Evolutionary conservation across 2,329 filamentous ascomycete species (phyloP).

Genomic region (Catunica adiposa): DNA sequence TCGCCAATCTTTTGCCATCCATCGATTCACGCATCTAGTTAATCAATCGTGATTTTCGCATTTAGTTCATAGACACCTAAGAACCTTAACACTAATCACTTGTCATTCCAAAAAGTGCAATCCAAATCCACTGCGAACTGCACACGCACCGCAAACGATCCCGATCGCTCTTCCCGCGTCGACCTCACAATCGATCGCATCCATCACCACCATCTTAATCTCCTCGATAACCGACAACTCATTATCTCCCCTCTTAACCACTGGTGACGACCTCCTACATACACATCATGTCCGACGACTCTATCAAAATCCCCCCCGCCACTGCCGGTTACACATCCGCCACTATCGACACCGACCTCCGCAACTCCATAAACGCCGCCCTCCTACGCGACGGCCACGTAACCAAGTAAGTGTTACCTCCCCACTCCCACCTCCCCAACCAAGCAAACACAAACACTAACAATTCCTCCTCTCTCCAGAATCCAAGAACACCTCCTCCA

Average conservation of each 20-base stretch:
- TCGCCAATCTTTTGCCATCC: neutral
- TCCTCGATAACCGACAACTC: too few species aligned
- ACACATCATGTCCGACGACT: slow-evolving; percentile 12
- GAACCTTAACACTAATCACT: too few species aligned
- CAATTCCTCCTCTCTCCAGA: slow-evolving; percentile 21
- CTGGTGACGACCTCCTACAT: neutral
- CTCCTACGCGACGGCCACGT: slow-evolving; percentile 44
- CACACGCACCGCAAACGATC: too few species aligned
- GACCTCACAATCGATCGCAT: too few species aligned
- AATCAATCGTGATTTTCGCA: too few species aligned
- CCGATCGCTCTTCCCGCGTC: too few species aligned
- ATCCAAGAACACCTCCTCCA: slow-evolving; percentile 50
- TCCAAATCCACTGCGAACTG: too few species aligned
- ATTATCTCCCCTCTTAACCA: too few species aligned
- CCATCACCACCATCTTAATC: too few species aligned
- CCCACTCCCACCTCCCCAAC: neutral
- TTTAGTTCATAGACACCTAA: too few species aligned
- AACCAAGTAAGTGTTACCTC: slow-evolving; percentile 29
- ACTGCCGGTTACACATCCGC: slow-evolving; percentile 43
- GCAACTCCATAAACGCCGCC: slow-evolving; percentile 44
- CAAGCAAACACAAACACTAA: neutral
- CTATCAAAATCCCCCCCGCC: slow-evolving; percentile 39
- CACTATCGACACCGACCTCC: slow-evolving; percentile 43
- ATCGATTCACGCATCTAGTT: too few species aligned
- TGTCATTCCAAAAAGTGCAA: too few species aligned